Base-by-base conservation (phyloP, 306 rosid genomes). In the Vigna angularis region DNA sequence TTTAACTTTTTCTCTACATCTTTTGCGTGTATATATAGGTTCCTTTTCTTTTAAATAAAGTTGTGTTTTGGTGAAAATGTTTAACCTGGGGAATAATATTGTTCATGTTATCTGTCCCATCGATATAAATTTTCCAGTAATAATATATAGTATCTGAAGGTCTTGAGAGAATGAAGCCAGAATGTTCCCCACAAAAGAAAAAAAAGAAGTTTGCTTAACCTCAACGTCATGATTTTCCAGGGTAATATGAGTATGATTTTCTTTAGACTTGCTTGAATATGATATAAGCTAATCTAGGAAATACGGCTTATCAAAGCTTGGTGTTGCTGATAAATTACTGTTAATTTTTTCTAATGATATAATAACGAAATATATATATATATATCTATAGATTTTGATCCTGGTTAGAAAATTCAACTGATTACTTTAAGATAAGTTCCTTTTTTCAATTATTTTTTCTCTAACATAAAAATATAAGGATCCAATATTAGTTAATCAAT, bases 201-300 rank as follows among this genome's bases (percentile, higher is more conserved):
- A 65, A 71, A 17, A 6, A 42, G 53, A 67, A 16, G 68, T 20
- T 73, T 73, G 86, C 83, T 78, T 83, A 73, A 30, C 63, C 72
- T 38, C 80, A 83, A 83, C 83, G 83, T 80, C 78, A 58, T 48
- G 71, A 42, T 66, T 66, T 66, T 66, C 52, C 44, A 17, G 16
- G 50, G 52, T 42, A 66, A 66, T 66, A 40, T 1, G 15, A 45
- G 38, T 45, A 67, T 11, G 24, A 22, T 20, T 40, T 67, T 67
- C 72, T 22, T 20, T 67, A 22, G 18, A 66, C 10, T 36, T 1
- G 11, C 49, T 64, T 38, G 48, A 36, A 9, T 18, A 36, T 38
- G 70, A 22, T 45, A 12, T 12, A 45, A 22, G 18, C 22, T 45
- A 66, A 66, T 66, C 51, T 66, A 42, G 71, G 71, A 40, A 40